Base-by-base conservation (phyloP, 2,329 filamentous ascomycete species). In the Fusarium buharicum region DNA sequence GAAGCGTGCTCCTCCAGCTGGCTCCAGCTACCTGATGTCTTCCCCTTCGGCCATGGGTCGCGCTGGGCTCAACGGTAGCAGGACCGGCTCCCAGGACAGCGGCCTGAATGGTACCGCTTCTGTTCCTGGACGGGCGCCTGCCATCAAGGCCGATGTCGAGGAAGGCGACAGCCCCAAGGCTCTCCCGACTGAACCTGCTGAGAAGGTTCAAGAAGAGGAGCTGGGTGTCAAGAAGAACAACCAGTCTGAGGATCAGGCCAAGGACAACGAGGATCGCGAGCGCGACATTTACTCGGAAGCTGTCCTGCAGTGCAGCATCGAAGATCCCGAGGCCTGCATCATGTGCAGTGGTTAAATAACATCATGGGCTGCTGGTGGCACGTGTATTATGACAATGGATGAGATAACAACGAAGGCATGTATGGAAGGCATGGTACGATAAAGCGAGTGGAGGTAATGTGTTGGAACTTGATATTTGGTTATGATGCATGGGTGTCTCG, bases 251-350 rank as follows among this genome's bases (percentile, higher is more conserved):
- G 93, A 96, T 70, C 84, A 84, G 40, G 85, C 90, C 55, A 83
- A 86, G 20, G 86, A 90, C 62, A 92, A 84, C 72, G 86, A 89
- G 64, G 88, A 90, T 67, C 86, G 91, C 11, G 93, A 97, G 76
- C 87, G 86, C 46, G 94, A 99, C 75, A 99, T 99, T 70, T 99
- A 97, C 78, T 94, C 94, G 1, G 91, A 98, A 69, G 92, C 93
- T 55, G 93, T 91, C 14, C 82, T 99, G 75, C 87, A 89, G 71
- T 99, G 95, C 89, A 97, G 93, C 80, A 98, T 99, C 77, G 93
- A 98, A 75, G 97, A 98, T 82, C 92, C 90, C 69, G 95, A 99
- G 76, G 84, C 90, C 43, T 99, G 95, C 76, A 76, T 97, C 66
- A 98, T 99, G 95, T 99, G 95, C 88, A 96, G 92, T 79, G 94